Percentiles rank a stretch among this genome's conserved stretches.
Evolutionary conservation across 1,139 yeast genomes (phyloP).

Genomic region (Zygoascus hellenicus): DNA sequence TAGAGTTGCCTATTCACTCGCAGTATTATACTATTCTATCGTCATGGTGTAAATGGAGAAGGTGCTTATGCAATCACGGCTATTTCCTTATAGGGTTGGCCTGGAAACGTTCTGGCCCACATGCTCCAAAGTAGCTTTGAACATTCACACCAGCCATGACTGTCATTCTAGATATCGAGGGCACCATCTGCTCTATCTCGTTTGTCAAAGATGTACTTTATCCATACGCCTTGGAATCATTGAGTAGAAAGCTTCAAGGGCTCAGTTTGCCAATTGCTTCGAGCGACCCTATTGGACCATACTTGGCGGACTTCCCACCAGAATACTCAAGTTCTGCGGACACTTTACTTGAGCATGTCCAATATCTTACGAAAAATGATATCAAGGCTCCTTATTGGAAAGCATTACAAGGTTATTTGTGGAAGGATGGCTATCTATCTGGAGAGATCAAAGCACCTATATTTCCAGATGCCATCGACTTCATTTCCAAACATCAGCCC

Average conservation of each 20-base stretch:
- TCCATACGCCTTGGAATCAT: slow-evolving; percentile 33
- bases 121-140: no score
- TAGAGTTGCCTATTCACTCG: no score
- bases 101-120: no score
- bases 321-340: slow-evolving; percentile 29
- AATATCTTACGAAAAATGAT: slow-evolving; percentile 55
- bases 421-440: slow-evolving; percentile 71
- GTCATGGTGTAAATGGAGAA: no score
- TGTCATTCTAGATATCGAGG: slow-evolving; percentile 69
- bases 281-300: slow-evolving; percentile 17
- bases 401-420: slow-evolving; percentile 73
- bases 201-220: slow-evolving; percentile 72
- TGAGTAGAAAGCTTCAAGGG: slow-evolving; percentile 12
- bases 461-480: slow-evolving; percentile 62
- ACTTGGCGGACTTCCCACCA: slow-evolving; percentile 44
- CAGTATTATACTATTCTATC: no score
- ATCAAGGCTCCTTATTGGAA: slow-evolving; percentile 75
- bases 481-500: slow-evolving; percentile 36
- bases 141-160: slow-evolving; percentile 10
- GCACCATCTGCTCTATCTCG: slow-evolving; percentile 85
- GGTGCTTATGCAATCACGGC: no score
- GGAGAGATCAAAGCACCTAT: slow-evolving; percentile 77
- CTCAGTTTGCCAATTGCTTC: slow-evolving; percentile 12
- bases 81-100: no score
- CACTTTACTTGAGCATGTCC: slow-evolving; percentile 43